These are phyloP conservation scores for Yamadazyma buinensis DNA, from an alignment of 1,139 yeast species.

Conservation along the genomic window DNA sequence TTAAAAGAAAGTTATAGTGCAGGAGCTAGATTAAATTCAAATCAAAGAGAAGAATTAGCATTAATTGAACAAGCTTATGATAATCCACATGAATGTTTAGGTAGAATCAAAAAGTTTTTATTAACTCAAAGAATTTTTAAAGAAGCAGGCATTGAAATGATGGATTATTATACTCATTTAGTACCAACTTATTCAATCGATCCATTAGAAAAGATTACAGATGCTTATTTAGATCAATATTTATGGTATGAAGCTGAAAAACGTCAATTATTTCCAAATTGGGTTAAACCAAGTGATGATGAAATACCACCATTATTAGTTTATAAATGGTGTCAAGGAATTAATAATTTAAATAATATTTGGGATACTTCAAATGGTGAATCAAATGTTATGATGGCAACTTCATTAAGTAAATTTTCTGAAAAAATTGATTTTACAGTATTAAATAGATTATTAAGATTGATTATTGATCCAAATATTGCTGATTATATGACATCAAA, in stretches of 20 bases:
- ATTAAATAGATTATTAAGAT: slow-evolving; percentile 72
- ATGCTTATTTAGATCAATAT: slow-evolving; percentile 93
- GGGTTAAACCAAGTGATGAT: slow-evolving; percentile 94
- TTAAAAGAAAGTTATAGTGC: slow-evolving; percentile 80
- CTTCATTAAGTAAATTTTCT: slow-evolving; percentile 63
- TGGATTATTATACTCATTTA: slow-evolving; percentile 83
- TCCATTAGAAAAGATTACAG: slow-evolving; percentile 92
- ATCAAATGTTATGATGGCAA: slow-evolving; percentile 79
- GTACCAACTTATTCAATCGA: slow-evolving; percentile 86
- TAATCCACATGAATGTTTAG: slow-evolving; percentile 89
- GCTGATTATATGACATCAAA: slow-evolving; percentile 96
- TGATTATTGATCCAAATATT: slow-evolving; percentile 83
- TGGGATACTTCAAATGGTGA: slow-evolving; percentile 80
- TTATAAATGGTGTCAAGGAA: slow-evolving; percentile 95
- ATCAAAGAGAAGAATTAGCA: slow-evolving; percentile 89
- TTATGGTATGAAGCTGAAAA: slow-evolving; percentile 95
- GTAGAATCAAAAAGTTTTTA: slow-evolving; percentile 75
- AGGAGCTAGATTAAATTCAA: slow-evolving; percentile 78
- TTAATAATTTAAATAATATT: slow-evolving; percentile 70
- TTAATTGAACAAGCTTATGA: slow-evolving; percentile 95
- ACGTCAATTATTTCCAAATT: slow-evolving; percentile 83
- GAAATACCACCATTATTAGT: slow-evolving; percentile 91
- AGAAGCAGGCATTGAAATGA: slow-evolving; percentile 84
- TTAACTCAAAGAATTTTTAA: slow-evolving; percentile 90
- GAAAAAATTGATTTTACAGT: slow-evolving; percentile 89